Evolutionary conservation across 2,329 filamentous ascomycete genomes (phyloP).

Genomic region (Endothia cerciana): DNA sequence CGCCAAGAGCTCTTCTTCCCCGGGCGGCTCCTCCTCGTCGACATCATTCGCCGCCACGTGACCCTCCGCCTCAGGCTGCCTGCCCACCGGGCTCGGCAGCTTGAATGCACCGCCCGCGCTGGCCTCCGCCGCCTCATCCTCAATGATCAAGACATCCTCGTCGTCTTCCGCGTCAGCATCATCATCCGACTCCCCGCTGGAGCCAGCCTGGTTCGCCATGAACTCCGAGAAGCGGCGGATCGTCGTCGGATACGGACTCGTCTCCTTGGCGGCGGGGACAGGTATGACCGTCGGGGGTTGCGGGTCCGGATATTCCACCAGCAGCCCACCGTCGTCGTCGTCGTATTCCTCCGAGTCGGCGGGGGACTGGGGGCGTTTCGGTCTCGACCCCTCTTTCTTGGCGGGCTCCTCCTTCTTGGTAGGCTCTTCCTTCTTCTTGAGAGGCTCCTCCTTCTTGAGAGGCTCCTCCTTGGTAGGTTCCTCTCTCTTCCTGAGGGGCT

Average conservation of each 20-base stretch:
- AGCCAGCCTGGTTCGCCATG: slow-evolving; percentile 44
- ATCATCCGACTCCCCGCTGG: slow-evolving; percentile 45
- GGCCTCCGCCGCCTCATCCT: slow-evolving; percentile 48
- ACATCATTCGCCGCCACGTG: slow-evolving; percentile 23
- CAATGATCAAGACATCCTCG: slow-evolving; percentile 38
- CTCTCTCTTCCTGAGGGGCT: no score
- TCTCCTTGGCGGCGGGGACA: slow-evolving; percentile 43
- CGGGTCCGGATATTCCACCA: slow-evolving; percentile 63
- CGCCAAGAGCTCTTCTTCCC: slow-evolving; percentile 56
- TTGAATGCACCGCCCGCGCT: slow-evolving; percentile 49
- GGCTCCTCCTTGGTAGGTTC: no score
- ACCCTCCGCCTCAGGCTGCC: slow-evolving; percentile 29
- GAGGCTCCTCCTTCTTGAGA: no score
- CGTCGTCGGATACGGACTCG: slow-evolving; percentile 47
- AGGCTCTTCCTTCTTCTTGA: no score
- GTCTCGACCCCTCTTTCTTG: not conserved
- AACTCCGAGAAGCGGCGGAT: slow-evolving; percentile 59
- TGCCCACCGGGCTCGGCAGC: slow-evolving; percentile 57
- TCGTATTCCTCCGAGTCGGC: slow-evolving; percentile 36
- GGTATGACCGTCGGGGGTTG: slow-evolving; percentile 41
- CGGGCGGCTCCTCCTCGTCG: slow-evolving; percentile 41
- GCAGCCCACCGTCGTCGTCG: slow-evolving; percentile 60
- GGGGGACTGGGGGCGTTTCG: slow-evolving; percentile 17
- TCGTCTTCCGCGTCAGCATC: slow-evolving; percentile 49
- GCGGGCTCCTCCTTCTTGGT: not conserved